phyloP scores from a whole-genome alignment of 345 rosid genomes.

The Leavenworthia alabamica region DNA sequence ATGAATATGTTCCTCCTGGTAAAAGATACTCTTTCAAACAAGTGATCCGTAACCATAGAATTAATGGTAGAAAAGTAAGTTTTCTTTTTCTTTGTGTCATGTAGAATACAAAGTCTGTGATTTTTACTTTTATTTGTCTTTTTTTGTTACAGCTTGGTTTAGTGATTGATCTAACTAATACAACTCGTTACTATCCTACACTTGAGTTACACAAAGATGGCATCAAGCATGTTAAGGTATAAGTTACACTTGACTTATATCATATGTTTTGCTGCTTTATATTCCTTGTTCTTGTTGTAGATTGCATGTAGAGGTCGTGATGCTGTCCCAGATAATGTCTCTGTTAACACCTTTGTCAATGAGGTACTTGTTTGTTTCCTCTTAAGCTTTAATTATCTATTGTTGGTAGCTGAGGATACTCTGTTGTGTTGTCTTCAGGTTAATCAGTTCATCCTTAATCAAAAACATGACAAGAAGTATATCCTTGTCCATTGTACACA shows the following conservation, averaged over 20 bases:
- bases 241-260: background rate
- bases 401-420: background rate
- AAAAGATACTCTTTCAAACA: slow-evolving; percentile 94
- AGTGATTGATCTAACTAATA: slow-evolving; percentile 96
- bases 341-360: slow-evolving; percentile 72
- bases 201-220: slow-evolving; percentile 58
- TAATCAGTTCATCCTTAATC: slow-evolving; percentile 51
- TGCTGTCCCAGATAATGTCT: slow-evolving; percentile 72
- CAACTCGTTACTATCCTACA: slow-evolving; percentile 67
- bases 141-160: slow-evolving; percentile 82
- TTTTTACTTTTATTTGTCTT: background rate
- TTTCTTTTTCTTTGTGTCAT: background rate
- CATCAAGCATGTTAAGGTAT: slow-evolving; percentile 86
- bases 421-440: slow-evolving; percentile 50
- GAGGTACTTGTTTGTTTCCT: slow-evolving; percentile 50
- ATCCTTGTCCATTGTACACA: slow-evolving; percentile 96
- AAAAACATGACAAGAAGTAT: slow-evolving; percentile 58
- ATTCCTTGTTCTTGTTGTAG: slow-evolving; percentile 35
- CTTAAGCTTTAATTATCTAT: background rate
- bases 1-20: slow-evolving; percentile 76
- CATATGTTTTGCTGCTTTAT: background rate
- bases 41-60: slow-evolving; percentile 69
- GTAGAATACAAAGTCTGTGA: background rate
- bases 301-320: slow-evolving; percentile 85
- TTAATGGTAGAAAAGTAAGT: slow-evolving; percentile 63